Evolutionary conservation across 225 moss, liverwort and hornwort genomes (phyloP), one percentile per base, ranked within the genome.

Genomic region (Physcomitrellopsis africana): DNA sequence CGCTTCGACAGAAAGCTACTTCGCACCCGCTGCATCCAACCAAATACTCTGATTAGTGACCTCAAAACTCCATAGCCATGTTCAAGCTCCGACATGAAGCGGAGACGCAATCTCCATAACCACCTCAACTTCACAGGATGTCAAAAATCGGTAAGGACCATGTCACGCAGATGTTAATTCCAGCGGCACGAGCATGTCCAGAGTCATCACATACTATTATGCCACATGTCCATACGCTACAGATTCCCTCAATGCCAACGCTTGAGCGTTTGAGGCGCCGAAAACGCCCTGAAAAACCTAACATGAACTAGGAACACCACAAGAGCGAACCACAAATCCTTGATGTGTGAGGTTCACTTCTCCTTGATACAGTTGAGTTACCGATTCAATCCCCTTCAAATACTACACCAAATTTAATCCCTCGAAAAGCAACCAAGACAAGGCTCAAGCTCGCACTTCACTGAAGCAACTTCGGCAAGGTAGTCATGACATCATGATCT

Each of bases 1-100:
- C 13, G 42, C 26, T 24, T 27, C 24, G 3, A 77, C 20, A 54
- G 41, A 10, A 63, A 63, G 26, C 65, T 65, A 16, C 47, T 66
- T 23, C 15, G 6, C 45, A 20, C 26, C 70, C 56, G 65, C 75
- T 57, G 9, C 57, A 58, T 23, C 51, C 63, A 70, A 65, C 6
- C 2, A 43, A 42, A 19, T 46, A 23, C n/a, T 23, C 57, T 51
- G 24, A 42, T 16, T 44, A 44, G 32, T 41, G 19, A 75, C 46
- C 19, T 48, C 18, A 26, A 53, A 65, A 43, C 37, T 44, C 57
- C 68, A 47, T 14, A 76, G 48, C 43, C 18, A 4, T 10, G 46
- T 44, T 15, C 3, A 76, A 11, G 60, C 15, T 59, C 46, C 52
- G 57, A 41, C 16, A 20, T 51, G 16, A 70, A 6, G 11, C 15